A percentile compares a stretch with the other conserved stretches of the same genome.
These are phyloP conservation scores for Fonsecaea monophora DNA, from an alignment of 2,329 filamentous ascomycete species.

Conservation along the genomic window DNA sequence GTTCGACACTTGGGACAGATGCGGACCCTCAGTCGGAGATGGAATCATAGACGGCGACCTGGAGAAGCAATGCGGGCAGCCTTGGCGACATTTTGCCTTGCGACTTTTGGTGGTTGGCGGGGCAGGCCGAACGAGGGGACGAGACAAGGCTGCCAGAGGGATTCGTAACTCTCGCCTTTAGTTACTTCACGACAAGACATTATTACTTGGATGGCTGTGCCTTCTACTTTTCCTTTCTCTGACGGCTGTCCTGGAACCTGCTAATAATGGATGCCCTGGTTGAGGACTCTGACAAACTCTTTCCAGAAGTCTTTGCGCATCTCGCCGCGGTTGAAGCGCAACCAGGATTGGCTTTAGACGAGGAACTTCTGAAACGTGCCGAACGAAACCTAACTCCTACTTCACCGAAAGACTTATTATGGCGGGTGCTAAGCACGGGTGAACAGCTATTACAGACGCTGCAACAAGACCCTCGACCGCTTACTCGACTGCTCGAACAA, in stretches of 20 bases:
- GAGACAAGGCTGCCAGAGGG: constrained; percentile 12
- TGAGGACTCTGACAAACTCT: constrained; percentile 36
- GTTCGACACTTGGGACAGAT: background rate
- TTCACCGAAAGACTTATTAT: constrained; percentile 34
- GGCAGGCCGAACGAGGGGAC: constrained; percentile 4
- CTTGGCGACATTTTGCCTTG: background rate
- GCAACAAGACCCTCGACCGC: constrained; percentile 64
- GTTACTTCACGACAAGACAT: background rate
- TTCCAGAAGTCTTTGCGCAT: constrained; percentile 37
- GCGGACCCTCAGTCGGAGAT: background rate
- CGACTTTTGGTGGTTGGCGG: background rate
- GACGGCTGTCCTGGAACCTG: background rate
- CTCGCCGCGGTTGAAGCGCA: constrained; percentile 32
- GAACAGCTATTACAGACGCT: constrained; percentile 44
- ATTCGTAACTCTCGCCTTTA: constrained; percentile 18
- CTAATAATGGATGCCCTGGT: constrained; percentile 35
- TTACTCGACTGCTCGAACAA: constrained; percentile 60
- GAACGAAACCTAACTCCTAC: constrained; percentile 35
- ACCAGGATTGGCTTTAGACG: constrained; percentile 32
- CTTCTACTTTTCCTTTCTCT: background rate
- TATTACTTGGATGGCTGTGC: background rate
- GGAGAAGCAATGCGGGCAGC: background rate
- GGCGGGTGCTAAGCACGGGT: constrained; percentile 34
- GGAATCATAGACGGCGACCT: background rate
- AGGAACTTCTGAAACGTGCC: constrained; percentile 39